phyloP scores from a whole-genome alignment of 2,329 filamentous ascomycete genomes.

The Leptoxyphium fumago region DNA sequence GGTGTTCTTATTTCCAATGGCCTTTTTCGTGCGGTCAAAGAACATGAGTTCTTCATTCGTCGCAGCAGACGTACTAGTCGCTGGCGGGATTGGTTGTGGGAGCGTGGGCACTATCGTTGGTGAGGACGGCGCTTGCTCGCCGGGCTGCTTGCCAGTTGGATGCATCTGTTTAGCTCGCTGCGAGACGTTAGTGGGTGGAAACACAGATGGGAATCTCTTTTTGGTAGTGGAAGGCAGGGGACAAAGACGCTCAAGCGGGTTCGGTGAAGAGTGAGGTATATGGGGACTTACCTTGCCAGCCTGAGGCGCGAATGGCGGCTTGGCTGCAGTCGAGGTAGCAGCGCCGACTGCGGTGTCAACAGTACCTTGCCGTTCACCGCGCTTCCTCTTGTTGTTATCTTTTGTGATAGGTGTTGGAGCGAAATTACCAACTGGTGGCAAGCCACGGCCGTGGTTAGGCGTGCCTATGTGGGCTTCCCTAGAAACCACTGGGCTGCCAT shows the following conservation, averaged over 20 bases:
- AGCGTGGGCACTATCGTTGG: conserved; percentile 79
- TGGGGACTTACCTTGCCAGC: conserved; percentile 36
- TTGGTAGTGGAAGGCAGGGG: too few species aligned
- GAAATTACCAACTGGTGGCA: conserved; percentile 92
- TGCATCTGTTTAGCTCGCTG: conserved; percentile 66
- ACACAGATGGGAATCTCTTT: too few species aligned
- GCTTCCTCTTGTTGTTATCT: conserved; percentile 74
- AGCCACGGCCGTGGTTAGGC: conserved; percentile 22
- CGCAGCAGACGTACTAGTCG: conserved; percentile 50
- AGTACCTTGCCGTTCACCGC: conserved; percentile 41
- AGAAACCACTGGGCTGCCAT: conserved; percentile 22
- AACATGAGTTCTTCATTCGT: conserved; percentile 78
- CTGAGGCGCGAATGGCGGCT: conserved; percentile 10
- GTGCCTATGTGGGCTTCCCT: conserved; percentile 25
- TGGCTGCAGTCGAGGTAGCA: conserved; percentile 11
- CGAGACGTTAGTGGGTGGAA: background rate
- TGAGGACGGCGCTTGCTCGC: conserved; percentile 44
- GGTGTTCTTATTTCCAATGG: conserved; percentile 76
- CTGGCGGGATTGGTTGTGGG: conserved; percentile 73
- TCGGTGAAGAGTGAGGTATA: too few species aligned
- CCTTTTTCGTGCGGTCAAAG: conserved; percentile 95
- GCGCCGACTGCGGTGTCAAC: conserved; percentile 26
- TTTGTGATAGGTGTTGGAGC: conserved; percentile 67
- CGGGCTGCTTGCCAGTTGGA: conserved; percentile 14
- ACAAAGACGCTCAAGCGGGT: too few species aligned